phyloP scores from a whole-genome alignment of 306 rosid genomes.

The Lathyrus sativus region DNA sequence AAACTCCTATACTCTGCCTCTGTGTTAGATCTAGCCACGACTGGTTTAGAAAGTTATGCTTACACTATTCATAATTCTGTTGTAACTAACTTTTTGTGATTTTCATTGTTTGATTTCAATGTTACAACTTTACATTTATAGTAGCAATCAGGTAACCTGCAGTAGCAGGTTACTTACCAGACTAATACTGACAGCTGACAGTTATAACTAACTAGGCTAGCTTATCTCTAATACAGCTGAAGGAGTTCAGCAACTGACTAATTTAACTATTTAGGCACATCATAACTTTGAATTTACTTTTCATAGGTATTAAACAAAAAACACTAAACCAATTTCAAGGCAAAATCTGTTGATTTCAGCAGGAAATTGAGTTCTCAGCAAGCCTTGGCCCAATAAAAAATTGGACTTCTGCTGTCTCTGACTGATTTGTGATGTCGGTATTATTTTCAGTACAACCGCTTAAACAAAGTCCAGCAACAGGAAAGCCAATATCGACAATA shows the following conservation, averaged over 20 bases:
- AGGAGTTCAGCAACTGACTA: constrained; percentile 10
- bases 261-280: not conserved
- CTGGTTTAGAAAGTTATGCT: too few species aligned
- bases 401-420: constrained; percentile 23
- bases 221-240: not conserved
- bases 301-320: not conserved
- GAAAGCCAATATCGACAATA: constrained; percentile 18
- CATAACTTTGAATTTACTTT: constrained; percentile 27
- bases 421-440: constrained; percentile 27
- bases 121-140: too few species aligned
- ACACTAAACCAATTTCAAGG: constrained; percentile 17
- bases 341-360: constrained; percentile 30
- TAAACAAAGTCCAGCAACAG: constrained; percentile 25
- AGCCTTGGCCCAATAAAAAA: constrained; percentile 25
- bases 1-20: too few species aligned
- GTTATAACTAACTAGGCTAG: too few species aligned
- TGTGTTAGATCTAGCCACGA: too few species aligned
- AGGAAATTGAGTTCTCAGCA: constrained; percentile 24
- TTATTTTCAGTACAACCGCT: constrained; percentile 16
- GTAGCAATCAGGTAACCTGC: too few species aligned
- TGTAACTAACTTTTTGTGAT: too few species aligned
- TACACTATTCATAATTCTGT: too few species aligned
- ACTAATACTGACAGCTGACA: too few species aligned
- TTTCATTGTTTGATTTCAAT: too few species aligned
- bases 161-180: too few species aligned